Conservation (phyloP, 1,284 basidiomycete genomes). For the Leccinum laetum region DNA sequence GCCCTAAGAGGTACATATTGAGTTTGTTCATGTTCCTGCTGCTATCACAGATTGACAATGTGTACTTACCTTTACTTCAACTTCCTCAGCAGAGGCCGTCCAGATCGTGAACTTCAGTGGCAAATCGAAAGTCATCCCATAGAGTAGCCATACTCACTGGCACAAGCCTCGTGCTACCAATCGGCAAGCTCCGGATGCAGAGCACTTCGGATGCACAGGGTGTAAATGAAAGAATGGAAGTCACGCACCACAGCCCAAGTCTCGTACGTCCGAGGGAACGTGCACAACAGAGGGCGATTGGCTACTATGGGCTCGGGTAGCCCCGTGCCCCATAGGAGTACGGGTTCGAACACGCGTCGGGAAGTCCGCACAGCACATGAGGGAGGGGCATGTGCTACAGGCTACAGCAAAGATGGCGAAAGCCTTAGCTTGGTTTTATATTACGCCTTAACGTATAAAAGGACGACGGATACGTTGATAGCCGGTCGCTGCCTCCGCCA, state of each 20-base stretch:
- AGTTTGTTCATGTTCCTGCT: too few species aligned
- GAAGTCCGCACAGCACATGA: neutral
- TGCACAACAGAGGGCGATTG: neutral
- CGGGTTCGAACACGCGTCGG: neutral
- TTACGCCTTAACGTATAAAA: conserved; percentile 4
- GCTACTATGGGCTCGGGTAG: neutral
- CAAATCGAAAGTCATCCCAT: too few species aligned
- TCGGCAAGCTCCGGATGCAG: too few species aligned
- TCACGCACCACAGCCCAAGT: neutral
- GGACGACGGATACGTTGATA: neutral
- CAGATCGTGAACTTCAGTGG: too few species aligned
- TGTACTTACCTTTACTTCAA: too few species aligned
- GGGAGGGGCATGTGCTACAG: neutral
- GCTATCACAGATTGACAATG: too few species aligned
- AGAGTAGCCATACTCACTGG: too few species aligned
- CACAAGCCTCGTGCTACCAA: too few species aligned
- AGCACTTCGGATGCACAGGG: neutral
- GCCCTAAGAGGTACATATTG: too few species aligned
- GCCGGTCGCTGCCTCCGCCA: neutral
- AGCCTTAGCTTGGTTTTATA: neutral
- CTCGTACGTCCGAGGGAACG: neutral
- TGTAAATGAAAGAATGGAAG: neutral
- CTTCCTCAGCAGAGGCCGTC: too few species aligned
- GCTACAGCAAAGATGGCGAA: neutral
- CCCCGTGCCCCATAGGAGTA: neutral